Evolutionary conservation across 2,329 filamentous ascomycete genomes (phyloP), one percentile per base, ranked within the genome.

Genomic region (Chaetomiaceae sp.): DNA sequence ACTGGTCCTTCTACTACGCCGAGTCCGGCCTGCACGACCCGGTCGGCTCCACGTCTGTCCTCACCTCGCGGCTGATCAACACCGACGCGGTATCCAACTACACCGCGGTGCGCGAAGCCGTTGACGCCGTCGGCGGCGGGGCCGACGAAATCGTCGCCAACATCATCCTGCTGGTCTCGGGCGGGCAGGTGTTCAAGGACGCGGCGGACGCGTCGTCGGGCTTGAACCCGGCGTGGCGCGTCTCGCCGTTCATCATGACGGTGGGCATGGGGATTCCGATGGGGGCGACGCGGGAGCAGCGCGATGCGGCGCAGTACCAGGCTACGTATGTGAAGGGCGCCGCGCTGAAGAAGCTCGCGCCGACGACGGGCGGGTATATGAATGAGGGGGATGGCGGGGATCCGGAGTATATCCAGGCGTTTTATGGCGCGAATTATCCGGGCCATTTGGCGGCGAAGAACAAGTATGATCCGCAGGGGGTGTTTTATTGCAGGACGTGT

Each of bases 331-430:
- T 50, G 37, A 47, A 43, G 32, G 48, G 48, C 1, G 44, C 40
- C 6, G 48, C 48, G 10, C 33, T 45, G 6, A 45, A 47, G 44
- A 38, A 41, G 27, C 44, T 50, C 1, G 44, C 48, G 19, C 48
- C 44, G 12, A 14, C 45, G 6, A 50, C 48, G 10, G 48, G 44
- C 3, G 44, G 44, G 19, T 69, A 66, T 42, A 49, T 58, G 24
- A 65, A 62, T 41, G 63, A 66, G 45, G 62, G 59, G 3, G 59
- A 64, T 26, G 50, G 62, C 17, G 57, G 57, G 48, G 60, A 65
- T 39, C 60, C 60, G 1, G 54, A 62, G 15, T 65, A 62, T 40
- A 53, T 48, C 7, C 38, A 60, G 42, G 48, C 56, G 1, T 66
- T 65, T 43, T 65, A 57, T 33, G 64, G 64, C 4, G 32, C 57